Base-by-base conservation (phyloP, 1,284 basidiomycete species). In the Golubevia pallescens region DNA sequence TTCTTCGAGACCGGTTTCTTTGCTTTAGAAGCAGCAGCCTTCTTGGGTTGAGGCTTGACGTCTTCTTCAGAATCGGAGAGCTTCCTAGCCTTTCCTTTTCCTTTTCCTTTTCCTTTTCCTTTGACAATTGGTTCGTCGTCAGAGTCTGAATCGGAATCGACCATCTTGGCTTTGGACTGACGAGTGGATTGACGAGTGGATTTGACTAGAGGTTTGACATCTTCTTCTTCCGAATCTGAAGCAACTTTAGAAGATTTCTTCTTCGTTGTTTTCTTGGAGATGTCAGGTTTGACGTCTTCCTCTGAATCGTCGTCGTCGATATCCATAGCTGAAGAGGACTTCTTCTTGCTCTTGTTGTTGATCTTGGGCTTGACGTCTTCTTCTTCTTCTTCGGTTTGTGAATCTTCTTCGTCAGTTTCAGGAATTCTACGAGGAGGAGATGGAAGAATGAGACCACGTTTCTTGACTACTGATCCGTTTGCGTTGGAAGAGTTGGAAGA, bases 41-140 rank as follows among this genome's bases (percentile, higher is more conserved):
- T n/a, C 24, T 24, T 34, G 28, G 28, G 28, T 28, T 28, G 28
- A 13, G 32, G 55, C 34, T 48, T 21, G 58, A 20, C 51, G 42
- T 21, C 38, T 20, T 42, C 54, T 28, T 61, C 48, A 14, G 24
- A 58, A 19, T 66, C 62, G 7, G 10, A 5, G 2, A 7, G 16
- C 21, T 24, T n/a, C 10, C 23, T 48, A 38, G 14, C 13, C 48
- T 60, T 66, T n/a, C 56, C 61, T 7, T 34, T 65, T 51, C 42
- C 51, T 28, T 42, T 38, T 19, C 16, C 55, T 20, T 13, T 28
- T 2, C 13, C 19, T 19, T 62, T 20, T 23, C 28, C 16, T 10
- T 51, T n/a, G 14, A 20, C 14, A 61, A 64, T 42, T 63, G 19
- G 57, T 57, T 60, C 59, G 32, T 60, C 59, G 21, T 61, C 60